Evolutionary conservation across 495 filamentous ascomycete genomes (phyloP).

Genomic region (Geoglossum glabrum): DNA sequence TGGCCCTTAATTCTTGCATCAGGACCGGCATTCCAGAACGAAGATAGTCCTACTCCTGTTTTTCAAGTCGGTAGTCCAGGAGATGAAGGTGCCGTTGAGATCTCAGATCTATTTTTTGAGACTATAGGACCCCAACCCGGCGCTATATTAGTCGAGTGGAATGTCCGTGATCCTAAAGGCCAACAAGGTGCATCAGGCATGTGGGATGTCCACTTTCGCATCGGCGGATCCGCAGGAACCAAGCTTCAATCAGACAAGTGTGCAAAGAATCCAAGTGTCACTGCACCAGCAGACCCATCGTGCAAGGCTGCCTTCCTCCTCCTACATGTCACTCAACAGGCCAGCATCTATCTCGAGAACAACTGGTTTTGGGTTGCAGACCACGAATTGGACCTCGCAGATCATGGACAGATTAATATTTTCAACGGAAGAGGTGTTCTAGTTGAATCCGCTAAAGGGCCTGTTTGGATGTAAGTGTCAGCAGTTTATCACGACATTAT

Average conservation of each 20-base stretch:
- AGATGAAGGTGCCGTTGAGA: slow-evolving; percentile 60
- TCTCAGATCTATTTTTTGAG: slow-evolving; percentile 63
- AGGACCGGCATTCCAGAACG: slow-evolving; percentile 49
- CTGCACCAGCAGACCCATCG: slow-evolving; percentile 23
- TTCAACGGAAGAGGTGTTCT: slow-evolving; percentile 80
- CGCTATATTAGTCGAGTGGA: slow-evolving; percentile 83
- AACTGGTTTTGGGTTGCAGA: slow-evolving; percentile 92
- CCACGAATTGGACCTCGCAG: slow-evolving; percentile 64
- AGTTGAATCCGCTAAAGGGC: slow-evolving; percentile 39
- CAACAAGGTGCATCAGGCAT: slow-evolving; percentile 52
- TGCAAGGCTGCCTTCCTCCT: slow-evolving; percentile 68
- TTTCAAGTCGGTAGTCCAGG: slow-evolving; percentile 65
- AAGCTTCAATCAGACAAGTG: slow-evolving; percentile 59
- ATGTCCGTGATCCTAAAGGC: slow-evolving; percentile 37
- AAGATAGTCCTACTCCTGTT: slow-evolving; percentile 46
- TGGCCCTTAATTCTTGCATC: slow-evolving; percentile 78
- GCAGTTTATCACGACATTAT: neutral
- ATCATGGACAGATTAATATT: slow-evolving; percentile 70
- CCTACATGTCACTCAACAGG: slow-evolving; percentile 53
- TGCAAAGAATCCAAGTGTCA: slow-evolving; percentile 42
- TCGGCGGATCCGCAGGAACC: slow-evolving; percentile 67
- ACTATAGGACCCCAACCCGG: slow-evolving; percentile 64
- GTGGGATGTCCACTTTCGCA: slow-evolving; percentile 86
- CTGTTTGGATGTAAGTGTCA: slow-evolving; percentile 31
- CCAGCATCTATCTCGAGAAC: slow-evolving; percentile 70